Conservation (phyloP, 352 stramenopile species). For the Globisporangium ultimum region DNA sequence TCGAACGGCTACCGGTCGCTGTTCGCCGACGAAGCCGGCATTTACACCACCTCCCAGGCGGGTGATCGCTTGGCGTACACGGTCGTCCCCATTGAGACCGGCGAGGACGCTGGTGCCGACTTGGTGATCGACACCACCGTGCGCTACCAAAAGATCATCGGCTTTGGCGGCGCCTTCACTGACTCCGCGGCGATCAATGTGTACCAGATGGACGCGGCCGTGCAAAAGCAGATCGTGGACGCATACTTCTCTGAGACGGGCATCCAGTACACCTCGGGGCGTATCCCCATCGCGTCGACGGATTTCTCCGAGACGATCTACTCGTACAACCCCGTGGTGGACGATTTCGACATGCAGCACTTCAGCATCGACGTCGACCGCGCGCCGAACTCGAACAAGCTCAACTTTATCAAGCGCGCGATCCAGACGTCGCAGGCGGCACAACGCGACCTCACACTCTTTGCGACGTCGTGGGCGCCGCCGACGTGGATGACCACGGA, state of each 20-base stretch:
- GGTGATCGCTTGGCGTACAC: slow-evolving; percentile 47
- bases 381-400: slow-evolving; percentile 44
- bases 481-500: slow-evolving; percentile 86
- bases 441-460: slow-evolving; percentile 53
- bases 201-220: slow-evolving; percentile 41
- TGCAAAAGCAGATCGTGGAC: slow-evolving; percentile 72
- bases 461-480: slow-evolving; percentile 79
- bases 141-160: slow-evolving; percentile 79
- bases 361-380: slow-evolving; percentile 88
- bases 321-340: slow-evolving; percentile 80
- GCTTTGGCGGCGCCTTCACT: slow-evolving; percentile 90
- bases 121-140: slow-evolving; percentile 43
- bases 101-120: slow-evolving; percentile 21
- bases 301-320: slow-evolving; percentile 88
- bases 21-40: slow-evolving; percentile 29
- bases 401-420: slow-evolving; percentile 65
- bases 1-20: slow-evolving; percentile 45
- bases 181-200: slow-evolving; percentile 82
- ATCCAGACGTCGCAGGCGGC: slow-evolving; percentile 31
- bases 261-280: slow-evolving; percentile 79
- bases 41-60: slow-evolving; percentile 49
- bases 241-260: slow-evolving; percentile 79
- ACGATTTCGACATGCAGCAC: slow-evolving; percentile 74
- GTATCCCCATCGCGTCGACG: slow-evolving; percentile 81
- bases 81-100: slow-evolving; percentile 20